Base-by-base conservation (phyloP, 352 stramenopile genomes). In the Phytophthora sp. region DNA sequence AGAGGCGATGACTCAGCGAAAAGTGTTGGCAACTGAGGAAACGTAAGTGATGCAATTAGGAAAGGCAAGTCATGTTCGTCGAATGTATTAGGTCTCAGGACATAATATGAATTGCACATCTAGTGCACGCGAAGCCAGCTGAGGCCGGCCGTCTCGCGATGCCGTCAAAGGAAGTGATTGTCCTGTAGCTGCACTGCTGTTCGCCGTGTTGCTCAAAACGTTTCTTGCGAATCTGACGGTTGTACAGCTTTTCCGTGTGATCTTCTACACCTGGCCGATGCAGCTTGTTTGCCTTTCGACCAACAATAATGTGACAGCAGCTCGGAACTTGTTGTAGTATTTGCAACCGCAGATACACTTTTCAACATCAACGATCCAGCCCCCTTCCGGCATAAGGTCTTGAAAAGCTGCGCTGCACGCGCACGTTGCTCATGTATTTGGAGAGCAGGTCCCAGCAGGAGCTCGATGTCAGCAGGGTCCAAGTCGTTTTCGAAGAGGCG, bases 301-400 rank as follows among this genome's bases (percentile, higher is more conserved):
- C 30, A 12, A 49, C 33, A 30, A 57, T 41, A 56, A 56, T 30
- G 24, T 56, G 44, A 13, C 44, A 54, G 18, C 56, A 63, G 4
- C 30, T 56, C 23, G 41, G 27, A 26, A 16, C 33, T 63, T 56
- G 15, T n/a, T 49, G 13, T 41, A 56, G 36, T 13, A 59, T 15
- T 53, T 66, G 16, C 57, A 53, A 0, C 46, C 24, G 15, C 57
- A 54, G 7, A 46, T n/a, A n/a, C 26, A 45, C 47, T 46, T 53
- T 2, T 51, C 30, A 1, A 59, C 36, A 12, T 49, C 42, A 1
- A 55, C 42, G 5, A 63, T 35, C 52, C 52, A 59, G 4, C 52
- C 52, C 7, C n/a, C 24, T 21, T 29, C 35, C 12, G 52, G 36
- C 36, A 59, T 42, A 12, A 39, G 16, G 21, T 46, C 20, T 53